Evolutionary conservation across 1,139 yeast genomes (phyloP), one percentile per base, ranked within the genome.

Genomic region (Candida sanyaensis): DNA sequence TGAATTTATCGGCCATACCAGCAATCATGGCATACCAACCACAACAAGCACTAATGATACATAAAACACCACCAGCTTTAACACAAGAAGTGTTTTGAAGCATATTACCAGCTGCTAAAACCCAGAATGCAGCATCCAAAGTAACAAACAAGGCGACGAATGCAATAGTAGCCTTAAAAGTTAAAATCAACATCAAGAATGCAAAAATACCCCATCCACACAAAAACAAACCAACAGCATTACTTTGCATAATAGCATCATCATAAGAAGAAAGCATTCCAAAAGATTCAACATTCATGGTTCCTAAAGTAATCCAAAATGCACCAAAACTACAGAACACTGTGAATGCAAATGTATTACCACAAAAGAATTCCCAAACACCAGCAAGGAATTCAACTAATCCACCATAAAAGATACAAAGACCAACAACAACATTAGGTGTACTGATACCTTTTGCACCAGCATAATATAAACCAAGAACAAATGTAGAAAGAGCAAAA

Each of bases 261-360:
- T 65, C 73, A 57, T 80, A 84, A 4, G 92, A 84, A 1, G 72
- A 71, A 23, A 66, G 71, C 49, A 90, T 84, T 34, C 92, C 91
- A 56, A 66, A 66, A 41, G 55, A 49, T 36, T 58, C 55, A 41
- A 72, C 49, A 45, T 62, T 53, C 49, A 73, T 68, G n/a, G 77
- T 72, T 23, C 70, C 70, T 45, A 56, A 74, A 17, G 71, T 54
- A 33, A 73, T 55, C 78, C 79, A 75, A 56, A 74, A 75, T 1
- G 73, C 70, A 6, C 79, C 80, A 51, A 71, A 75, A 3, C 74
- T 68, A 7, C 69, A 58, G 53, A 74, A 71, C 5, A 77, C 77
- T 17, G 73, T 66, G 39, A 63, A 69, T 53, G 74, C 79, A 60
- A 75, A 75, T 13, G 74, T 64, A 59, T 74, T 74, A 29, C 68